Percentiles rank a stretch among this genome's conserved stretches.
Evolutionary conservation across 176 grass and related monocot genomes (phyloP).

Genomic region (Tuctoria greenei): DNA sequence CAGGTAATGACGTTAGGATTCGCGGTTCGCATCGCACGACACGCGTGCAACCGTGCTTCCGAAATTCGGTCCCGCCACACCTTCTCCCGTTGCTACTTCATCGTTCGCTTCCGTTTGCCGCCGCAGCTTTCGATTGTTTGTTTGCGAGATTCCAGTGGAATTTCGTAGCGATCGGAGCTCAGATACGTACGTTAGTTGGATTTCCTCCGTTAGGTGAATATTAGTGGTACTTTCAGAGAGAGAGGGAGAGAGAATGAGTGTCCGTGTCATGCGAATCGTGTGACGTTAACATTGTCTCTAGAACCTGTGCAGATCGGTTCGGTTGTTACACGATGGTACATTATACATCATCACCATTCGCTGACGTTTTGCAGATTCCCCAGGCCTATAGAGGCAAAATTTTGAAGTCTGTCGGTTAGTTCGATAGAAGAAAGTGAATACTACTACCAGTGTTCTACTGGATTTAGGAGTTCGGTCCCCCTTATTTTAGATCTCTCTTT

Average conservation of each 20-base stretch:
- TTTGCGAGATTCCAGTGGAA: neutral
- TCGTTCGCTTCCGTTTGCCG: neutral
- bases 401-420: neutral
- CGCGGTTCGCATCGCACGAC: neutral
- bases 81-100: neutral
- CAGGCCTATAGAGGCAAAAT: neutral
- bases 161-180: neutral
- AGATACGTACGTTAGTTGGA: neutral
- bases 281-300: slow-evolving; percentile 1
- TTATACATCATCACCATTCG: neutral
- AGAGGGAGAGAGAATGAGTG: neutral
- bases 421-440: no score
- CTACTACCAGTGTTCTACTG: neutral
- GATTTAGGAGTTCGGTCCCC: neutral
- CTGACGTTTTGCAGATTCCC: neutral
- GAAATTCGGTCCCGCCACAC: no score
- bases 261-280: slow-evolving; percentile 15
- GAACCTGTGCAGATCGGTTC: slow-evolving; percentile 5
- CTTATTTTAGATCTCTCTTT: neutral
- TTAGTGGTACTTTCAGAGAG: neutral
- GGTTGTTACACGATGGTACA: neutral
- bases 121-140: neutral
- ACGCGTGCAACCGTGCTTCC: slow-evolving; percentile 15
- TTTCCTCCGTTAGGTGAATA: slow-evolving; percentile 11
- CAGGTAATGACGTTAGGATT: slow-evolving; percentile 58